Evolutionary conservation across 1,139 yeast species (phyloP).

Genomic region (Scheffersomyces lignicola): DNA sequence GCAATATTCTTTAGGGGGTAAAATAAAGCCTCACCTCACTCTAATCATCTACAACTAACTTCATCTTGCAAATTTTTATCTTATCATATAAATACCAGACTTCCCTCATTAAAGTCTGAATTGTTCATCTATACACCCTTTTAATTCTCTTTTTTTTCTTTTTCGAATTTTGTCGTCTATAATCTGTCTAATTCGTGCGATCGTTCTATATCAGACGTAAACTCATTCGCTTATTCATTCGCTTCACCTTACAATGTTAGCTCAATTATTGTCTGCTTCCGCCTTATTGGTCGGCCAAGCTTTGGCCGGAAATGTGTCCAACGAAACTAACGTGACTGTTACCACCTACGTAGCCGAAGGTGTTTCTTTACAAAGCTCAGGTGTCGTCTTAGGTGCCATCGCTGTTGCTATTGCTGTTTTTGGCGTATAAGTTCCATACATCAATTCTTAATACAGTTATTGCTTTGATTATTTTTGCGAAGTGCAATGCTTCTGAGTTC

Average conservation of each 20-base stretch:
- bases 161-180: not conserved
- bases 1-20: constrained; percentile 1
- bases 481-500: too few species aligned
- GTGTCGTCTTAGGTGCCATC: constrained; percentile 3
- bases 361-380: constrained; percentile 4
- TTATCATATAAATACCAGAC: not conserved
- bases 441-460: too few species aligned
- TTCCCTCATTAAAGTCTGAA: not conserved
- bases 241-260: constrained; percentile 1
- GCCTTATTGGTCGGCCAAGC: constrained; percentile 1
- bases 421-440: constrained; percentile 2
- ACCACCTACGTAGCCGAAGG: constrained; percentile 4
- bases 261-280: constrained; percentile 2
- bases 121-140: not conserved
- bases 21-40: constrained; percentile 1
- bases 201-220: not conserved
- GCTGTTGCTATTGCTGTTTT: constrained; percentile 4
- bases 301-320: constrained; percentile 1
- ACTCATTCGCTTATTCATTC: not conserved
- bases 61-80: constrained; percentile 1
- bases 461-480: too few species aligned
- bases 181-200: not conserved
- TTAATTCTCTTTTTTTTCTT: not conserved
- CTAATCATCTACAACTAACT: not conserved
- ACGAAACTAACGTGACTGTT: constrained; percentile 4